phyloP scores from a whole-genome alignment of 352 stramenopile genomes.

The Halophytophthora batemanensis region DNA sequence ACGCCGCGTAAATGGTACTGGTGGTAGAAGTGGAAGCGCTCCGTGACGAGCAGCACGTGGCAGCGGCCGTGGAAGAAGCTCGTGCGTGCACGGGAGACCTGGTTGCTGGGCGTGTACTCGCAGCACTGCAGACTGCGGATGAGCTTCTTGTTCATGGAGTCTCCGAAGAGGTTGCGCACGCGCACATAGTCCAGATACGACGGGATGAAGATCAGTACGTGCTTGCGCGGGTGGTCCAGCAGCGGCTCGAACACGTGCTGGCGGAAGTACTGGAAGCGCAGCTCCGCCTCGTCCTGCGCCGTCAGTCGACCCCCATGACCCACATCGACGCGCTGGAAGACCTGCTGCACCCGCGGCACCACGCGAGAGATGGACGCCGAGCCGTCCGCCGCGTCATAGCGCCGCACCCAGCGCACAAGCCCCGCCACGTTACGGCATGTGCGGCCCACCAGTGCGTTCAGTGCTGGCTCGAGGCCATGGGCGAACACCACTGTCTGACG shows the following conservation, averaged over 20 bases:
- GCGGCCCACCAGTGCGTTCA: slow-evolving; percentile 60
- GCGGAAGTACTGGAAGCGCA: slow-evolving; percentile 75
- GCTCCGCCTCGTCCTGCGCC: slow-evolving; percentile 46
- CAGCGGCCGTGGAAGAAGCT: slow-evolving; percentile 74
- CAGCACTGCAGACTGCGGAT: slow-evolving; percentile 68
- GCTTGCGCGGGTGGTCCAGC: slow-evolving; percentile 60
- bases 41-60: slow-evolving; percentile 79
- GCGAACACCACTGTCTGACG: slow-evolving; percentile 70
- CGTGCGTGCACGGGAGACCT: slow-evolving; percentile 67
- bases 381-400: slow-evolving; percentile 48
- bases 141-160: slow-evolving; percentile 70
- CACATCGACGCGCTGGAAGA: slow-evolving; percentile 77
- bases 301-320: slow-evolving; percentile 21
- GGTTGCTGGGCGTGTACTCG: slow-evolving; percentile 68
- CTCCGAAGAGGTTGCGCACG: slow-evolving; percentile 80
- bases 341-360: slow-evolving; percentile 69
- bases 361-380: slow-evolving; percentile 57
- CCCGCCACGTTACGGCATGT: slow-evolving; percentile 57
- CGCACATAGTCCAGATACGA: slow-evolving; percentile 88
- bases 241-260: slow-evolving; percentile 77
- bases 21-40: slow-evolving; percentile 87
- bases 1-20: slow-evolving; percentile 79
- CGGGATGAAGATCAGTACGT: slow-evolving; percentile 78
- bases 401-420: slow-evolving; percentile 48
- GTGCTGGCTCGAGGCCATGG: slow-evolving; percentile 52